These are phyloP conservation scores for Plasmodium vinckei DNA, from an alignment of 169 alveolate species.

Conservation along the genomic window DNA sequence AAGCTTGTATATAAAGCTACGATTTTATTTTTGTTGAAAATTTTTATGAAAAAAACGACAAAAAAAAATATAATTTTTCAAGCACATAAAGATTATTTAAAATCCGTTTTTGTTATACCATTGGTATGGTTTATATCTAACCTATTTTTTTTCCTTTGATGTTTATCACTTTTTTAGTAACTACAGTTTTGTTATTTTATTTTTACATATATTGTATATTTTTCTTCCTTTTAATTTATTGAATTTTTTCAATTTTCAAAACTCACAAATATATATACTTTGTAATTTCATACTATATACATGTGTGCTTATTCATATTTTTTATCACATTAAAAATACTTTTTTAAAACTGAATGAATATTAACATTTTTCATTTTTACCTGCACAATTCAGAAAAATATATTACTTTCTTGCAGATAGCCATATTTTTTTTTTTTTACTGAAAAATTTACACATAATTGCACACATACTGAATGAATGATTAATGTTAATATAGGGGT, in stretches of 20 bases:
- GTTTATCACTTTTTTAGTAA: no score
- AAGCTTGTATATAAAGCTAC: no score
- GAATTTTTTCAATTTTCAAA: background rate
- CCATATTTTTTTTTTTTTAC: no score
- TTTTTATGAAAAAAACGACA: no score
- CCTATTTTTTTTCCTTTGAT: no score
- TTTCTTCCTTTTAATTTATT: background rate
- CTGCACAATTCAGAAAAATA: no score
- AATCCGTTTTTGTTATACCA: no score
- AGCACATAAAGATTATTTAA: no score
- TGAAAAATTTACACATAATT: background rate
- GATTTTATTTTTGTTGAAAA: no score
- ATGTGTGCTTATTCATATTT: background rate
- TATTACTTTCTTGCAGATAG: no score
- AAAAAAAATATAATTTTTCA: no score
- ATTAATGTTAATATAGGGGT: slow-evolving; percentile 91
- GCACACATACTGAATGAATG: slow-evolving; percentile 15
- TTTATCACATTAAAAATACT: background rate
- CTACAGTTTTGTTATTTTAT: background rate
- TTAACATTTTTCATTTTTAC: background rate
- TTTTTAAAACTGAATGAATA: background rate
- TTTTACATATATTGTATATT: background rate
- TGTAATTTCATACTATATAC: background rate
- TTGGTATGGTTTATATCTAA: no score
- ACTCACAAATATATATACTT: background rate